phyloP scores from a whole-genome alignment of 768 basidiomycete genomes.

The Naganishia kalamii region DNA sequence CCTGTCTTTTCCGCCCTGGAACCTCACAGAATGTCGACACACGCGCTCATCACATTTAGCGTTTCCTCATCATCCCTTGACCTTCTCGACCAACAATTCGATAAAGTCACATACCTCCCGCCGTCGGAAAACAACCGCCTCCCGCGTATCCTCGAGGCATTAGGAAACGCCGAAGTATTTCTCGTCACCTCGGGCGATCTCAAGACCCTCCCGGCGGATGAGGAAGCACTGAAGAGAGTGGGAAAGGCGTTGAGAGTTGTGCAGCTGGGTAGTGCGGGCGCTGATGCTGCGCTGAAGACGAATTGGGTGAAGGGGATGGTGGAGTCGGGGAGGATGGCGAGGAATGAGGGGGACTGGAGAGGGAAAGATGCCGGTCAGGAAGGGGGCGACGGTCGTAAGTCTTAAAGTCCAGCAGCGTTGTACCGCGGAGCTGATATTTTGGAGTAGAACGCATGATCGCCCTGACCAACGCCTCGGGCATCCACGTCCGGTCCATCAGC shows the following conservation, averaged over 20 bases:
- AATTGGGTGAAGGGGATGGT: not conserved
- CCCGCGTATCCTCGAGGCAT: no score
- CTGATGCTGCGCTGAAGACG: not conserved
- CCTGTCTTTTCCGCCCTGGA: no score
- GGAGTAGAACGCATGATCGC: conserved; percentile 23
- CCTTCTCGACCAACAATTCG: no score
- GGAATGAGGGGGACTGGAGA: not conserved
- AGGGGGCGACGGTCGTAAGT: not conserved
- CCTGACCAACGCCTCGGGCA: conserved; percentile 38
- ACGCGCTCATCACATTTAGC: no score
- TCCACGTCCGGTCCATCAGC: conserved; percentile 41
- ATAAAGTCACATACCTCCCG: no score
- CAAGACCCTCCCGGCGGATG: no score
- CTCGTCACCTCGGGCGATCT: no score
- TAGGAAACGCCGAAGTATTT: no score
- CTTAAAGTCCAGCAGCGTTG: not conserved
- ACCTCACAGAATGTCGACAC: no score
- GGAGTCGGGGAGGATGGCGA: not conserved
- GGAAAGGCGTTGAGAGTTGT: not conserved
- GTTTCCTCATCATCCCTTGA: no score
- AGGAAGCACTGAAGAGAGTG: no score
- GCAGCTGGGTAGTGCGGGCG: not conserved
- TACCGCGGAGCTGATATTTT: not conserved
- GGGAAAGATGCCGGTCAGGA: not conserved
- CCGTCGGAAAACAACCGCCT: no score